Base-by-base conservation (phyloP, 2,329 filamentous ascomycete species). In the Cercospora sojina region DNA sequence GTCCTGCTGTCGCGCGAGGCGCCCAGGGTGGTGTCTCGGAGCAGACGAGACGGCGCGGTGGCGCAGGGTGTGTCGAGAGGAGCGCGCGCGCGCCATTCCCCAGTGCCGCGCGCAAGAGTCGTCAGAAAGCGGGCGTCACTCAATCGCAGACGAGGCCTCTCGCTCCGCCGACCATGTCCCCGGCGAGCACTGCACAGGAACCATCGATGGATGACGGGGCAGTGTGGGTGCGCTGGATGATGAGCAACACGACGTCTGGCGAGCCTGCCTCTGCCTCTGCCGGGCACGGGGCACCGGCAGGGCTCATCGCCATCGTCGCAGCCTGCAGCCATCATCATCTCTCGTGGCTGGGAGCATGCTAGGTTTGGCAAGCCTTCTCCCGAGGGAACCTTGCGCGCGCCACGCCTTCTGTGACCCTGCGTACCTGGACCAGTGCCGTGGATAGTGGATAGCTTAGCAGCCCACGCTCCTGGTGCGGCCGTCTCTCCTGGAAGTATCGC, bases 401-500 rank as follows among this genome's bases (percentile, higher is more conserved):
- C 35, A 38, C 43, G 20, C 5, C 35, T 16, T 38, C 35, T 38
- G 23, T 18, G 29, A 47, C 59, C 59, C 47, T 62, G 59, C 59
- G 59, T 65, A 58, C 64, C 64, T 66, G 64, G 59, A 66, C 64
- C 64, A 43, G 59, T 43, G 64, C 59, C 59, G 64, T 66, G 64
- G 64, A 62, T 66, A 47, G n/a, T 47, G 41, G 55, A 25, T 29
- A 5, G 13, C 35, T 16, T 38, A 38, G 35, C 35, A 38, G 51
- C 55, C 64, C 51, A 63, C 59, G 20, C 23, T 35, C 57, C 43
- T 61, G 59, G 35, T 27, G 59, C 35, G 16, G 35, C n/a, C 35
- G 35, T 38, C 35, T 27, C 27, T 55, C 43, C 47, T 51, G 47
- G 27, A 35, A 38, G 38, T 47, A n/a, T 60, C 47, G 59, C 32